Evolutionary conservation across 1,284 basidiomycete genomes (phyloP), one percentile per base, ranked within the genome.

Genomic region (Sporisorium exsertum): DNA sequence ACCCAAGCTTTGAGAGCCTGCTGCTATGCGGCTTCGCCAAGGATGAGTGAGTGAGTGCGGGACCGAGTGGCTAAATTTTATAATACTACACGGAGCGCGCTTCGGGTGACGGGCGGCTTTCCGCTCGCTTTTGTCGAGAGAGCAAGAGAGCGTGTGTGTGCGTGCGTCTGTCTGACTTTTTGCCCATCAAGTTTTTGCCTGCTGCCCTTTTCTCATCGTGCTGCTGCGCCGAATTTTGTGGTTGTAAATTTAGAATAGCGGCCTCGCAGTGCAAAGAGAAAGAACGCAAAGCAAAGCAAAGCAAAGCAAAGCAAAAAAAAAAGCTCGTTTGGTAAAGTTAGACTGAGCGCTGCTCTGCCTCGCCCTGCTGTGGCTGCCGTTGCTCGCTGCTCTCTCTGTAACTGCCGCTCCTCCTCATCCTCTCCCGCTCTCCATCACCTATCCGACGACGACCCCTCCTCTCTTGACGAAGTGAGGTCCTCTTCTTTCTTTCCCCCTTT

Each of bases 381-480:
- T 32, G 49, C 1, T 24, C 35, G 43, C 22, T 51, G 35, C 46
- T 42, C 50, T 47, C 42, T 18, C 27, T 42, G 22, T 20, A 16
- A 15, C 20, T 51, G 8, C 7, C 46, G 40, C 24, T 29, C 15
- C 43, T 22, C 24, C 15, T 32, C 29, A 7, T 27, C 20, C 53
- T 47, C 37, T 56, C 35, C 29, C 20, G 26, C 33, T 24, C 50
- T 37, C 20, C 59, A 29, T 49, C 64, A 67, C 53, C 70, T 56
- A 53, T 40, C 46, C 56, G 51, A 58, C 63, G 43, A 63, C 64
- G 67, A 64, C 61, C 62, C 64, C 60, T 65, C 52, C 58, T 69
- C 63, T 59, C 59, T 56, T 40, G 63, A 64, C 51, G 63, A 61
- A 58, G 42, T 60, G 62, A 64, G 64, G 57, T 68, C 62, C 52